These are phyloP conservation scores for Chaetomiaceae sp. DNA, from an alignment of 2,329 filamentous ascomycete genomes.

Conservation along the genomic window DNA sequence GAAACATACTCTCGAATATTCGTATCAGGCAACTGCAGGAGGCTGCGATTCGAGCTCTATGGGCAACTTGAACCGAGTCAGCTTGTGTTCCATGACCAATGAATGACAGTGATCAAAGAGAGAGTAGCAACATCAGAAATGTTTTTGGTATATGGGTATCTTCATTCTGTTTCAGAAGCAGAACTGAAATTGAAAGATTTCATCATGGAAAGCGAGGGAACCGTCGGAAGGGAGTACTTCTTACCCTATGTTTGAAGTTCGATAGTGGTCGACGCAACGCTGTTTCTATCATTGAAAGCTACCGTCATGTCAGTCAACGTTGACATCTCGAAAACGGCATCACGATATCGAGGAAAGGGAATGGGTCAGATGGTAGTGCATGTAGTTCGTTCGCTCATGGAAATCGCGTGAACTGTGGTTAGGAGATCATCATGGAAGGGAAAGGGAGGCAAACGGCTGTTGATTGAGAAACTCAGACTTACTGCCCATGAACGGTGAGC, in stretches of 20 bases:
- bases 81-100: background rate
- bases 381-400: slow-evolving; percentile 62
- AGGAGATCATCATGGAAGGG: slow-evolving; percentile 48
- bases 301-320: slow-evolving; percentile 18
- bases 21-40: background rate
- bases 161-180: slow-evolving; percentile 68
- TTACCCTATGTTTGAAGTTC: slow-evolving; percentile 15
- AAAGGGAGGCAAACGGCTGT: background rate
- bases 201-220: slow-evolving; percentile 52
- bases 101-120: background rate
- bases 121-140: slow-evolving; percentile 45
- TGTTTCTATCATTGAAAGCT: background rate
- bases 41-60: background rate
- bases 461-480: slow-evolving; percentile 9
- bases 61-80: slow-evolving; percentile 12
- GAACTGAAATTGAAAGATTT: slow-evolving; percentile 63
- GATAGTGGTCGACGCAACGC: background rate
- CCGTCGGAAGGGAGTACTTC: slow-evolving; percentile 4
- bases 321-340: background rate
- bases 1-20: slow-evolving; percentile 12
- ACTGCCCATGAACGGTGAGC: slow-evolving; percentile 6
- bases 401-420: slow-evolving; percentile 58
- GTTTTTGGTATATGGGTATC: slow-evolving; percentile 62
- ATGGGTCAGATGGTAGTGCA: slow-evolving; percentile 69
- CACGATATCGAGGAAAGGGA: background rate